Percentiles rank a stretch among this genome's conserved stretches.
phyloP scores from a whole-genome alignment of 73 alveolate genomes.

The Tetrahymena malaccensis region DNA sequence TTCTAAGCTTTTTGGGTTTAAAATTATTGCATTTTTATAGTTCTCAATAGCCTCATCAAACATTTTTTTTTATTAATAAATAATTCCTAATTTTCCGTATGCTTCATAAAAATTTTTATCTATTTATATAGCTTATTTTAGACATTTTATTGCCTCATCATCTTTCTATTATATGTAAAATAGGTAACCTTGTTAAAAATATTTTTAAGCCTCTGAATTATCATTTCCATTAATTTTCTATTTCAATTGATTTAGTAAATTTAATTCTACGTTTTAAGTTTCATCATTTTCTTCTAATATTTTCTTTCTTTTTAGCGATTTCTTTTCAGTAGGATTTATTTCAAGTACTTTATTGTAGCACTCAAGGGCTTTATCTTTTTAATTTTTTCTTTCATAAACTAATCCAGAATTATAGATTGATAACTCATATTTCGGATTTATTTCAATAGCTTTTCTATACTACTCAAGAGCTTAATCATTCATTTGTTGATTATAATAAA shows the following conservation, averaged over 20 bases:
- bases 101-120: not conserved
- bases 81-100: not conserved
- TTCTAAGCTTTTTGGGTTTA: not conserved
- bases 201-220: not conserved
- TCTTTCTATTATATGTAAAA: not conserved
- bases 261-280: too few species aligned
- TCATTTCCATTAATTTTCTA: too few species aligned
- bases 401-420: not conserved
- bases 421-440: not conserved
- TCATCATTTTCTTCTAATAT: too few species aligned
- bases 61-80: too few species aligned
- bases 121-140: not conserved
- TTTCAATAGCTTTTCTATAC: not conserved
- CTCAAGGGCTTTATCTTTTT: not conserved
- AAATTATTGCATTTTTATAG: not conserved
- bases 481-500: not conserved
- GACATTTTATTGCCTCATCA: not conserved
- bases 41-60: not conserved
- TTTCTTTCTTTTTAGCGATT: not conserved
- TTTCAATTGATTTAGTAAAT: too few species aligned
- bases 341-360: not conserved
- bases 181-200: not conserved
- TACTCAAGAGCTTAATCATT: not conserved
- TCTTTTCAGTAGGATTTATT: not conserved
- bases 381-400: not conserved